Evolutionary conservation across 208 protist genomes (phyloP), one percentile per base, ranked within the genome.

Genomic region (Acanthamoeba royreba): DNA sequence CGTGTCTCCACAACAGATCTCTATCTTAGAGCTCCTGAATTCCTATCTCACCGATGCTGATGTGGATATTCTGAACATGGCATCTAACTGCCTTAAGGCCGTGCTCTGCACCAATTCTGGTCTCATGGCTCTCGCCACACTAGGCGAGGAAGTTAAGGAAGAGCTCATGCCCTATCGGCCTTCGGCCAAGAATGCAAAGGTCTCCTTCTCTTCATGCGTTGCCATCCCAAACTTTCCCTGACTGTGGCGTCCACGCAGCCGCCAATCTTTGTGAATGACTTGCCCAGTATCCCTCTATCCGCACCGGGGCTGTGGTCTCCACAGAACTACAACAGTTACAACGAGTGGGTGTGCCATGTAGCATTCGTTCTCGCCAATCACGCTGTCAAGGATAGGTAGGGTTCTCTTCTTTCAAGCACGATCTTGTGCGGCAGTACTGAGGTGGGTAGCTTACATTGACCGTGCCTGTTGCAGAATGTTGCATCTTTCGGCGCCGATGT

Each of bases 271-370:
- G 55, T 58, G 4, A 35, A 92, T n/a, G 25, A 28, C 3, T 22
- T 77, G 4, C 55, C 87, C 42, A 43, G 53, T 9, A 35, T 92
- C 7, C 9, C 87, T 17, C 46, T 92, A 4, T 4, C 38, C 17
- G 19, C 43, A 5, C 13, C 38, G n/a, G 55, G 77, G n/a, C 55
- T 92, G 4, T 92, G 87, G 87, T 79, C 42, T 28, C 87, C 61
- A 22, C 81, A 89, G 17, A 89, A 40, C 11, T 89, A 89, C 61
- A 47, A 9, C n/a, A 92, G 40, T 43, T 92, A 92, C 61, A 77
- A 92, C n/a, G 55, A 77, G 33, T 92, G 87, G 87, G 61, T 92
- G 25, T 92, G 87, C 55, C 22, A 77, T n/a, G 52, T 92, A 13
- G 33, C 87, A 5, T 92, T 55, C 42, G 52, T 58, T 11, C 53